phyloP scores from a whole-genome alignment of 768 basidiomycete genomes.

The Auriscalpium vulgare region DNA sequence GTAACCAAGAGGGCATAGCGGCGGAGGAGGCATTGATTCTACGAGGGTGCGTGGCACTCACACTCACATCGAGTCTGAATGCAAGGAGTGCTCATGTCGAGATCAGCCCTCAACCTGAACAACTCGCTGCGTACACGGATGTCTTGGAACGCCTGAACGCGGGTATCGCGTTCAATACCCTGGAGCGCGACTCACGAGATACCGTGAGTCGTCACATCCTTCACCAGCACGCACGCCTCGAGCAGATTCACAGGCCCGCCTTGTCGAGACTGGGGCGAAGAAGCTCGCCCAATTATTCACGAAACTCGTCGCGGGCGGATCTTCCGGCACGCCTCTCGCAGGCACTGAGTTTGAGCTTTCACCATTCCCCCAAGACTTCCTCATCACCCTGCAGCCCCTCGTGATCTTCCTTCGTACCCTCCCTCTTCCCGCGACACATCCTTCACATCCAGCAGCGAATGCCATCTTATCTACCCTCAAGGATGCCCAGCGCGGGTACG shows the following conservation, averaged over 20 bases:
- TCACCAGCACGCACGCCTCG: not conserved
- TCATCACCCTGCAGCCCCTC: constrained; percentile 50
- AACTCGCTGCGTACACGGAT: constrained; percentile 59
- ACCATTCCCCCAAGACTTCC: constrained; percentile 47
- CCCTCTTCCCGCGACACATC: constrained; percentile 72
- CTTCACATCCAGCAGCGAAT: constrained; percentile 70
- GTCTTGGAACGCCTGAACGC: constrained; percentile 73
- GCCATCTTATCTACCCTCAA: constrained; percentile 56
- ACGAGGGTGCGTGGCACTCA: constrained; percentile 47
- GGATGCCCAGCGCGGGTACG: constrained; percentile 77
- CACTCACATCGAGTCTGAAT: not conserved
- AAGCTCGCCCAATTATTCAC: constrained; percentile 77
- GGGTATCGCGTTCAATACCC: constrained; percentile 66
- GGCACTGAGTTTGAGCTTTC: constrained; percentile 46
- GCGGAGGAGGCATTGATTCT: constrained; percentile 74
- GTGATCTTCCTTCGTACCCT: constrained; percentile 63
- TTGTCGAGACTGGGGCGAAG: constrained; percentile 78
- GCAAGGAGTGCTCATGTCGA: not conserved
- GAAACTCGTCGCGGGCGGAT: constrained; percentile 82
- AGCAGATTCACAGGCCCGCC: constrained; percentile 39
- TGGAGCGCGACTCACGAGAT: constrained; percentile 46
- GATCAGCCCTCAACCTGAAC: constrained; percentile 59
- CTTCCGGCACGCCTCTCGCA: constrained; percentile 63
- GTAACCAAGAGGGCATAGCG: constrained; percentile 65
- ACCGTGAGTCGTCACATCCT: constrained; percentile 31